These are phyloP conservation scores for Cyathus striatus DNA, from an alignment of 768 basidiomycete genomes.

Conservation along the genomic window DNA sequence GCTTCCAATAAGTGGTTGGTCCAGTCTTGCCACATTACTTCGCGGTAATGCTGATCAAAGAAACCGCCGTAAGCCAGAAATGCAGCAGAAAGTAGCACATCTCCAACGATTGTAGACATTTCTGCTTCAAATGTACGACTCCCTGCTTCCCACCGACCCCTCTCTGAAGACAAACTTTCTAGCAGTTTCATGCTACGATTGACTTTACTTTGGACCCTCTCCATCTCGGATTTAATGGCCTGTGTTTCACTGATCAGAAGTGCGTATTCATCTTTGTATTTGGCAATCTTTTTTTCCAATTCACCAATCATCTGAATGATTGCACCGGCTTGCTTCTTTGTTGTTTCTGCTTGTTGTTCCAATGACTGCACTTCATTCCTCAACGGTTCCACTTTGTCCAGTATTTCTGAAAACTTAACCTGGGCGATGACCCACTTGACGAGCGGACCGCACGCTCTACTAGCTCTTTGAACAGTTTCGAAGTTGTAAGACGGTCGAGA, in stretches of 20 bases:
- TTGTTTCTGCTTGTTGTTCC: conserved; percentile 90
- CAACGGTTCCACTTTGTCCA: conserved; percentile 94
- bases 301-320: conserved; percentile 92
- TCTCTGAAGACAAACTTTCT: conserved; percentile 91
- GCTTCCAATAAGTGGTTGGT: conserved; percentile 83
- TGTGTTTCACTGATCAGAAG: conserved; percentile 94
- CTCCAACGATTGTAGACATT: conserved; percentile 98
- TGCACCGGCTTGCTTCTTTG: conserved; percentile 86
- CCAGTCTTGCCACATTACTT: conserved; percentile 97
- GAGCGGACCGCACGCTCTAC: conserved; percentile 94
- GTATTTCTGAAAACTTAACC: conserved; percentile 93
- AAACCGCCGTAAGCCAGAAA: conserved; percentile 97
- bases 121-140: conserved; percentile 95
- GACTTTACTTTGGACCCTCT: conserved; percentile 94
- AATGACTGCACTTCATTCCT: conserved; percentile 93
- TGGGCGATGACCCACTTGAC: conserved; percentile 99
- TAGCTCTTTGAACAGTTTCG: conserved; percentile 91
- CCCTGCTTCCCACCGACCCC: conserved; percentile 89
- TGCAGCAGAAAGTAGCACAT: conserved; percentile 91
- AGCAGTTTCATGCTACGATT: conserved; percentile 95
- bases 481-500: conserved; percentile 90
- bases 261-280: conserved; percentile 97
- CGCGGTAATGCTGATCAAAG: conserved; percentile 98
- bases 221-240: conserved; percentile 97
- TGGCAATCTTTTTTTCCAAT: conserved; percentile 86